Evolutionary conservation across 345 rosid species (phyloP), one percentile per base, ranked within the genome.

Genomic region (Rhizophora apiculata): DNA sequence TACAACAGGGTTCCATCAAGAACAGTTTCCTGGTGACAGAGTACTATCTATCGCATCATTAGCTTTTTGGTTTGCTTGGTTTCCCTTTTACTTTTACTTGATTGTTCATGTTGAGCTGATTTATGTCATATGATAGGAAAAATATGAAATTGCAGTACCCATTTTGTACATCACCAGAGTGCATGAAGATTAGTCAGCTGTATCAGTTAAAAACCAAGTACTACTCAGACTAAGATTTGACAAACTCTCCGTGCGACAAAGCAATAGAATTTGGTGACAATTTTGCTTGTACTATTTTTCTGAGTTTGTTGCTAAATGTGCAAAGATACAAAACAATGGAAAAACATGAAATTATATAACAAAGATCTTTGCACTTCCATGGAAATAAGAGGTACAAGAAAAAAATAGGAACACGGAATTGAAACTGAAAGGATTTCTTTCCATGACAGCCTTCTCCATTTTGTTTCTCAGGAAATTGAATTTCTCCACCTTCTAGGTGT

Each of bases 401-500:
- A 52, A 59, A 21, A 71, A 51, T 27, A 36, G 57, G 46, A 65
- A 65, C 31, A 66, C 39, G 24, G 61, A 52, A 60, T 34, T 57
- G 60, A 57, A 64, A 68, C 64, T 53, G 26, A 6, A 29, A 43
- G 30, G 32, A 27, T 62, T 36, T 48, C 49, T 26, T 57, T 68
- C 56, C 16, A 18, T 55, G 32, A 34, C 53, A 69, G 65, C 32
- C 67, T 30, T 36, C 39, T 55, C 32, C 48, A 18, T 21, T 39
- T 8, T 13, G 4, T 5, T 9, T 43, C 32, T 54, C 74, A 94
- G 22, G 98, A 94, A 74, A 94, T 89, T 18, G 98, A 91, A 81
- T 91, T 94, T 74, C 98, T 87, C 98, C 98, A 94, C 67, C 97
- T 86, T 81, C 98, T 86, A 15, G 95, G 93, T 31, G 92, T 71